Evolutionary conservation across 495 filamentous ascomycete genomes (phyloP), one percentile per base, ranked within the genome.

Genomic region (Podospora anserina): DNA sequence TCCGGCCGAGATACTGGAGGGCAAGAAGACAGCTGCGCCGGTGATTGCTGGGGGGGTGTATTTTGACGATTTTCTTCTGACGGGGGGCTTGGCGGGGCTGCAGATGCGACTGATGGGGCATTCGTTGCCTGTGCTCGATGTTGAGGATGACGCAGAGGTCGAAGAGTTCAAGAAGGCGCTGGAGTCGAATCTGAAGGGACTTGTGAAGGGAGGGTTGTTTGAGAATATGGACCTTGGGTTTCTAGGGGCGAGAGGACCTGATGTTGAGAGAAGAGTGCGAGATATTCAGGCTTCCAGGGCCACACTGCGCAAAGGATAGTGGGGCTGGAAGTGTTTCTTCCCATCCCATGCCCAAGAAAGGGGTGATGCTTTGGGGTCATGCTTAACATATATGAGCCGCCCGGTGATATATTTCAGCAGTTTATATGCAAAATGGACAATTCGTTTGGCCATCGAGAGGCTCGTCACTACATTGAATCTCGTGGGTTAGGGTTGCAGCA

Each of bases 1-100:
- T 11, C 79, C 82, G n/a, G 69, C 72, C 32, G 80, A 85, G 53
- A 70, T 70, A 19, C 34, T 70, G 59, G 30, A 26, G 0, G 68
- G 64, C 7, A 16, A 16, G 53, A 30, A 54, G 58, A 32, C 4
- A 20, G 64, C 15, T 16, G 32, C 28, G 44, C 18, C 9, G 44
- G 54, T 19, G 49, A 18, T 54, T 4, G 13, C 49, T 66, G 49
- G 20, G 16, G 53, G 54, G n/a, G 7, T 68, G 5, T 44, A 68
- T 30, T 49, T 64, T 13, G 30, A 65, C 20, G 68, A 62, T 27
- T 69, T 69, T 61, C 56, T 32, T 2, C 9, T 61, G 3, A 66
- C 63, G 20, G 63, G 54, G 23, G 11, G 30, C 39, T 26, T 69
- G 23, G 63, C 57, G 56, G 63, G 15, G 26, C 11, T 57, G 30